These are phyloP conservation scores for Capsaspora owczarzaki DNA, from an alignment of 78 protist species.

Conservation along the genomic window DNA sequence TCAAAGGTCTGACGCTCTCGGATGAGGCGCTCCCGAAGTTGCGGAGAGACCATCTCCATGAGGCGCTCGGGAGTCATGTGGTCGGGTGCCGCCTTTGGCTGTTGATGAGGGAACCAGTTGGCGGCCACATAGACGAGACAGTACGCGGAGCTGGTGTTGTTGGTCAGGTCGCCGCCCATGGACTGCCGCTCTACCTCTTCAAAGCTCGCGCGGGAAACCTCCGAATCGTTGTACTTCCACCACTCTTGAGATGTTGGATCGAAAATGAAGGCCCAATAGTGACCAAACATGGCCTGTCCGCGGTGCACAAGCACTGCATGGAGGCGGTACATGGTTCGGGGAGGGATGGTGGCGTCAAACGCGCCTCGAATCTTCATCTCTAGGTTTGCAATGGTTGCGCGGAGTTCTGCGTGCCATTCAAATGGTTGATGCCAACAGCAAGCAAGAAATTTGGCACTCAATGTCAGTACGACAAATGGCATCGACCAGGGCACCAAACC, in stretches of 20 bases:
- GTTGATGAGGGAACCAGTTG: too few relatives aligned
- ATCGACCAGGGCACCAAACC: too few relatives aligned
- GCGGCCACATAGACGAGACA: slow-evolving; percentile 1
- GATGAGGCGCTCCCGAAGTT: too few relatives aligned
- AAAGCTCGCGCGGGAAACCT: not conserved
- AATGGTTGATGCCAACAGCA: too few relatives aligned
- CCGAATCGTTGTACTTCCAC: not conserved
- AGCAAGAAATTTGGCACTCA: too few relatives aligned
- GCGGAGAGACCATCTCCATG: too few relatives aligned
- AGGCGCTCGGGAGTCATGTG: too few relatives aligned
- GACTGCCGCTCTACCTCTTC: not conserved
- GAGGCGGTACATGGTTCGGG: not conserved
- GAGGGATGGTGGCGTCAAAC: not conserved
- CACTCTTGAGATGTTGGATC: not conserved
- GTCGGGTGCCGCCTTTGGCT: too few relatives aligned
- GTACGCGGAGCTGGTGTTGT: not conserved
- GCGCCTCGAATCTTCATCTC: not conserved
- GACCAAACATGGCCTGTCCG: slow-evolving; percentile 4
- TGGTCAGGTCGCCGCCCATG: not conserved
- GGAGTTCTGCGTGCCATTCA: too few relatives aligned
- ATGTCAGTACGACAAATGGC: too few relatives aligned
- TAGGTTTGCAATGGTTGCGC: not conserved
- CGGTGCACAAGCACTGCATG: slow-evolving; percentile 10
- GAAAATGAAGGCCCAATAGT: slow-evolving; percentile 6
- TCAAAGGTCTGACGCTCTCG: too few relatives aligned